phyloP scores from a whole-genome alignment of 2,329 filamentous ascomycete species.

The Apiospora aurea region DNA sequence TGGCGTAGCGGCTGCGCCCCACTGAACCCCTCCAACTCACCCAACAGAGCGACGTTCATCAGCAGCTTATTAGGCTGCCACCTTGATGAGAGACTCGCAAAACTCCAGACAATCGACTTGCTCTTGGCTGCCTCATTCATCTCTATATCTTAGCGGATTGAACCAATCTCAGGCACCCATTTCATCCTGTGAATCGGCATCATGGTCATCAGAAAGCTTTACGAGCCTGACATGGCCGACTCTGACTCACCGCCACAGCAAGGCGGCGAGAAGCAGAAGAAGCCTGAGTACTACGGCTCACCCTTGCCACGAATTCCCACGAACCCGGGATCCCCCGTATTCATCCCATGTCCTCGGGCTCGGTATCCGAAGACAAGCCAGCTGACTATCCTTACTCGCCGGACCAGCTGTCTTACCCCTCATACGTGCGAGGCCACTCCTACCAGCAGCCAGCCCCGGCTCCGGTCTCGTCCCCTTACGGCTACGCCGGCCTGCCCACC shows the following conservation, averaged over 20 bases:
- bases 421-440: constrained; percentile 13
- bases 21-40: not conserved
- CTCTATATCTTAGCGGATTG: not conserved
- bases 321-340: not conserved
- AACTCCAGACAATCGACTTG: not conserved
- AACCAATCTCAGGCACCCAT: no score
- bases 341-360: not conserved
- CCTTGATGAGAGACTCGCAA: not conserved
- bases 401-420: constrained; percentile 2
- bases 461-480: not conserved
- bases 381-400: not conserved
- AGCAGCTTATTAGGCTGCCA: constrained; percentile 1
- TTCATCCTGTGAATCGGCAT: not conserved
- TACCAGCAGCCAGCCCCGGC: constrained; percentile 5
- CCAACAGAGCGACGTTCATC: not conserved
- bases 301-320: not conserved
- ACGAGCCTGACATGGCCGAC: not conserved
- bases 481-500: not conserved
- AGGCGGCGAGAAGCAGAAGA: not conserved
- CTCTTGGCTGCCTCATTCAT: not conserved
- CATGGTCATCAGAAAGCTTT: not conserved
- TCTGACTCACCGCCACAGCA: not conserved
- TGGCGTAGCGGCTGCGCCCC: constrained; percentile 10
- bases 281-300: not conserved
- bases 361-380: not conserved